A percentile compares a stretch with the other conserved stretches of the same genome.
phyloP scores from a whole-genome alignment of 495 filamentous ascomycete species.

The Podospora comata region DNA sequence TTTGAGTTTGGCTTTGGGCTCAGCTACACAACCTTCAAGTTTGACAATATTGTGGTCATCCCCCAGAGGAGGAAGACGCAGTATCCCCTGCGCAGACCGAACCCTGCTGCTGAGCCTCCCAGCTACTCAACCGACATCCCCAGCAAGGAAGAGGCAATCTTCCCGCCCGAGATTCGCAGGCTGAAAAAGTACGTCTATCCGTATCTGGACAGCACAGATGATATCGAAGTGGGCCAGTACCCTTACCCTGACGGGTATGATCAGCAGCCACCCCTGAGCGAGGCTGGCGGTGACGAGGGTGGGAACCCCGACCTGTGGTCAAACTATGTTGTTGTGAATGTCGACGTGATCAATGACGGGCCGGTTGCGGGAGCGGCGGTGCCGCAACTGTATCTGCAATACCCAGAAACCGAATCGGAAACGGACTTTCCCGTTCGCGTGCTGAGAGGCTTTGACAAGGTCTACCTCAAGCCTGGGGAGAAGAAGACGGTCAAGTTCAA shows the following conservation, averaged over 20 bases:
- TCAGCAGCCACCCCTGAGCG: conserved; percentile 51
- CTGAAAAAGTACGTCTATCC: conserved; percentile 86
- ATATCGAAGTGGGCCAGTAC: conserved; percentile 55
- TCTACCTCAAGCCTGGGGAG: conserved; percentile 57
- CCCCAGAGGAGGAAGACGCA: conserved; percentile 54
- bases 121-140: conserved; percentile 57
- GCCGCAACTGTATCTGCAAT: conserved; percentile 78
- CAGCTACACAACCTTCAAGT: conserved; percentile 77
- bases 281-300: conserved; percentile 74
- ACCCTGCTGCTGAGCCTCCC: conserved; percentile 56
- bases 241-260: conserved; percentile 73
- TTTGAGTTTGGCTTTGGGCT: conserved; percentile 80
- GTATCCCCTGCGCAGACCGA: conserved; percentile 59
- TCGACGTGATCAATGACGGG: conserved; percentile 72
- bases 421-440: conserved; percentile 75
- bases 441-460: conserved; percentile 79
- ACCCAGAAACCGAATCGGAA: conserved; percentile 49
- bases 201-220: conserved; percentile 62
- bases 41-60: conserved; percentile 56
- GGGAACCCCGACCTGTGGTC: conserved; percentile 85
- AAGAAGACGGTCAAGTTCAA: conserved; percentile 60
- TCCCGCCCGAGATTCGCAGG: conserved; percentile 63
- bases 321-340: conserved; percentile 56
- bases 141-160: conserved; percentile 55
- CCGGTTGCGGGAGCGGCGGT: conserved; percentile 64